These are phyloP conservation scores for Marchantia polymorpha DNA, from an alignment of 225 moss, liverwort and hornwort species.

Conservation along the genomic window DNA sequence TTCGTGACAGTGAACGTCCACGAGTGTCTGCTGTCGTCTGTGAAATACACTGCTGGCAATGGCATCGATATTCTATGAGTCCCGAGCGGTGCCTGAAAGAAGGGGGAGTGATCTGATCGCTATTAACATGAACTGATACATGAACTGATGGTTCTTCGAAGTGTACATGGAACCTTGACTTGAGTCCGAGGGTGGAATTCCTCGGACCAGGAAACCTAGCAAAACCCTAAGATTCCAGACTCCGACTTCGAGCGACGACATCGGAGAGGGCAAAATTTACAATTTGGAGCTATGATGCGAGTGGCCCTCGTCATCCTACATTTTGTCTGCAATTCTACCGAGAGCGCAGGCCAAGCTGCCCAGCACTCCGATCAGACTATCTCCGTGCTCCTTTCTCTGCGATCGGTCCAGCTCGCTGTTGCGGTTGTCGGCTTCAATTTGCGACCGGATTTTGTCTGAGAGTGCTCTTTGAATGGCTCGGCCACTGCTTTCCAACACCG, in stretches of 20 bases:
- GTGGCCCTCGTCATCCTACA: neutral
- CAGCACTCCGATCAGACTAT: neutral
- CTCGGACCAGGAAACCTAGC: too few relatives aligned
- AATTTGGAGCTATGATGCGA: too few relatives aligned
- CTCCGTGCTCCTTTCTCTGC: conserved; percentile 14
- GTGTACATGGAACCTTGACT: neutral
- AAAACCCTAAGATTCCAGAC: too few relatives aligned
- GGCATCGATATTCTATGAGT: too few relatives aligned
- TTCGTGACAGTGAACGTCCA: too few relatives aligned
- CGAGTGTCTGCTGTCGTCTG: too few relatives aligned
- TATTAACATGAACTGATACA: too few relatives aligned
- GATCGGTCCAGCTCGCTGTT: conserved; percentile 17
- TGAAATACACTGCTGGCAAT: too few relatives aligned
- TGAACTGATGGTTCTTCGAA: neutral
- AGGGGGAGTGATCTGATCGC: too few relatives aligned
- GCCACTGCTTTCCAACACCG: conserved; percentile 1
- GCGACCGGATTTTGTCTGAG: neutral
- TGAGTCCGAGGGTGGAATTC: neutral
- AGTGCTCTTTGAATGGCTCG: conserved; percentile 3
- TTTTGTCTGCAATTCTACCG: conserved; percentile 14
- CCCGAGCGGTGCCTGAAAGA: too few relatives aligned
- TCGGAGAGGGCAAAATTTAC: too few relatives aligned
- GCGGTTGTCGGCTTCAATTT: conserved; percentile 15
- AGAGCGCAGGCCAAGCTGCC: conserved; percentile 13
- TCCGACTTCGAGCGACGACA: too few relatives aligned